Evolutionary conservation across 2,329 filamentous ascomycete species (phyloP).

Genomic region (Exophiala alcalophila): DNA sequence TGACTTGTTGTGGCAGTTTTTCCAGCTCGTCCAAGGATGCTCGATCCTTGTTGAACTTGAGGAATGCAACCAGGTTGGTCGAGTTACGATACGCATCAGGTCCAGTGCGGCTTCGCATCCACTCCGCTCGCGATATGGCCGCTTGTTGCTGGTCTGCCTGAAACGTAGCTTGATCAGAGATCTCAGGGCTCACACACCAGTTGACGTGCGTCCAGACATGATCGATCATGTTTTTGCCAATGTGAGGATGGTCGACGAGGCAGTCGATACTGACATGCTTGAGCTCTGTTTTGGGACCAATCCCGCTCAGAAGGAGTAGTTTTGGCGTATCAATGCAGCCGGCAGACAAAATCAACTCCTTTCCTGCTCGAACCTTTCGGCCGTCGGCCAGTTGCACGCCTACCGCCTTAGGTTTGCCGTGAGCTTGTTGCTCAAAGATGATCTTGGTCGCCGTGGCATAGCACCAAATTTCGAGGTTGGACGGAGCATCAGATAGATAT

Average conservation of each 20-base stretch:
- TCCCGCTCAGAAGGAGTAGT: not conserved
- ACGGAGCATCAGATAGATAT: not conserved
- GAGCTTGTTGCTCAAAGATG: not conserved
- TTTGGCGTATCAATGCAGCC: not conserved
- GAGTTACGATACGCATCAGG: not conserved
- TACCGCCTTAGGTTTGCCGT: not conserved
- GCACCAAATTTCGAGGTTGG: slow-evolving; percentile 2
- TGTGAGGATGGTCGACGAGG: not conserved
- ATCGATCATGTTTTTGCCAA: not conserved
- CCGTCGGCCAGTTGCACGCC: not conserved
- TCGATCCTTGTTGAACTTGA: not conserved
- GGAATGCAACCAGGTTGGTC: not conserved
- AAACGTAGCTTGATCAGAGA: not conserved
- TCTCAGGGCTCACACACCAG: not conserved
- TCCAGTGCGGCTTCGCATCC: not conserved
- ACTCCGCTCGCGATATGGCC: not conserved
- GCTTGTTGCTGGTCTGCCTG: not conserved
- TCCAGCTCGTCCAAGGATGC: not conserved
- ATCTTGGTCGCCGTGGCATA: not conserved
- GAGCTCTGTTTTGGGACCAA: not conserved
- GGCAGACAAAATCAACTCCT: not conserved
- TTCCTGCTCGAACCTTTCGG: not conserved
- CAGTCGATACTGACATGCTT: not conserved
- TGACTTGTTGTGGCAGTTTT: not conserved
- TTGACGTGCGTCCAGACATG: not conserved